Percentiles rank a stretch among this genome's conserved stretches.
Evolutionary conservation across 495 filamentous ascomycete species (phyloP).

Genomic region (Daldinia loculata): DNA sequence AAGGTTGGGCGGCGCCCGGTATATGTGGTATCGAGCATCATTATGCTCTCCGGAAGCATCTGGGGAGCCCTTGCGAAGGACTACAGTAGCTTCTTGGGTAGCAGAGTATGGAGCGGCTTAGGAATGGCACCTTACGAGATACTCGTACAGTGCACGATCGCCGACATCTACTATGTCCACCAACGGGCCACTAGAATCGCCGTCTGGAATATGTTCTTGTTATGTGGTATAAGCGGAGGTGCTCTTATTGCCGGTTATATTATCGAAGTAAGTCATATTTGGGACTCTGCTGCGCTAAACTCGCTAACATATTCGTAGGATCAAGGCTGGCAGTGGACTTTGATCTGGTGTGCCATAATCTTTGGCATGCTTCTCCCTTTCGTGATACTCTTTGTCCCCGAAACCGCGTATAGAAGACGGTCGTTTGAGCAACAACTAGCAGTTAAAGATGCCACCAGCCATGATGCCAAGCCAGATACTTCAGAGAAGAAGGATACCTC

Average conservation of each 20-base stretch:
- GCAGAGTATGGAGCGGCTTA: slow-evolving; percentile 58
- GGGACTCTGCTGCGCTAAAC: slow-evolving; percentile 8
- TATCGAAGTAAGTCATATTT: slow-evolving; percentile 44
- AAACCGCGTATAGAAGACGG: slow-evolving; percentile 60
- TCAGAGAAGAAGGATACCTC: slow-evolving; percentile 41
- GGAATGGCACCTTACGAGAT: slow-evolving; percentile 68
- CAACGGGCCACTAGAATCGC: slow-evolving; percentile 71
- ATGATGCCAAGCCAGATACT: slow-evolving; percentile 38
- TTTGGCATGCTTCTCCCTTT: slow-evolving; percentile 59
- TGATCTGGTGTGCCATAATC: slow-evolving; percentile 63
- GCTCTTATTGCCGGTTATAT: slow-evolving; percentile 63
- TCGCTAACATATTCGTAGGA: slow-evolving; percentile 42
- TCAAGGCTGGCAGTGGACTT: slow-evolving; percentile 64
- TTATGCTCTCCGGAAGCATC: slow-evolving; percentile 66
- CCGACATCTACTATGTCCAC: slow-evolving; percentile 70
- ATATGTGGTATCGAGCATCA: slow-evolving; percentile 64
- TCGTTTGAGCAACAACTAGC: slow-evolving; percentile 39
- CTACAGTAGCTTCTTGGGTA: slow-evolving; percentile 65
- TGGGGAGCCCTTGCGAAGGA: slow-evolving; percentile 67
- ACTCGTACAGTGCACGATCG: slow-evolving; percentile 64
- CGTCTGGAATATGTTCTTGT: slow-evolving; percentile 69
- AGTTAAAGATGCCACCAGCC: slow-evolving; percentile 28
- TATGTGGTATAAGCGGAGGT: slow-evolving; percentile 61
- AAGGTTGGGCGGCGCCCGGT: slow-evolving; percentile 71
- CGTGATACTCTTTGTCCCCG: slow-evolving; percentile 61